phyloP scores from a whole-genome alignment of 257 asterid species.

The Jasminum sambac region DNA sequence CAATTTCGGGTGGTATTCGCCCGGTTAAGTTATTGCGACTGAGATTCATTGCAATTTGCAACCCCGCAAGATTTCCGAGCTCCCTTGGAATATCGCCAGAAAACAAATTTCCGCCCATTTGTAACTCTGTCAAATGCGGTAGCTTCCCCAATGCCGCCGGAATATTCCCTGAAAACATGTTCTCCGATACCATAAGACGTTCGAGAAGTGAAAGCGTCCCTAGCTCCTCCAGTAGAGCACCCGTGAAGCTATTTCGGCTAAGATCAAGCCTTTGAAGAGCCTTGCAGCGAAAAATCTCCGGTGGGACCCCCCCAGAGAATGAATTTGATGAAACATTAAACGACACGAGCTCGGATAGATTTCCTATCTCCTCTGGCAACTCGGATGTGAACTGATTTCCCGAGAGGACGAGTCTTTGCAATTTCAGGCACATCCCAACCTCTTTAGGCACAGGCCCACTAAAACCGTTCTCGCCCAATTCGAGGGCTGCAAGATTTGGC shows the following conservation, averaged over 20 bases:
- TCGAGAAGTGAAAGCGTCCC: slow-evolving; percentile 81
- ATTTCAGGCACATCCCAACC: slow-evolving; percentile 56
- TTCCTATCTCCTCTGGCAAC: slow-evolving; percentile 72
- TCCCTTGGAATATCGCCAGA: slow-evolving; percentile 80
- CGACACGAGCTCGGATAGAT: slow-evolving; percentile 65
- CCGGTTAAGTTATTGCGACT: slow-evolving; percentile 77
- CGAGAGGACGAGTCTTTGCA: slow-evolving; percentile 87
- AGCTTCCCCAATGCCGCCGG: slow-evolving; percentile 77
- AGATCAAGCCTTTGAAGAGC: slow-evolving; percentile 86
- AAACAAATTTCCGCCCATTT: slow-evolving; percentile 76
- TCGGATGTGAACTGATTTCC: slow-evolving; percentile 60
- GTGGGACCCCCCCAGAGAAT: slow-evolving; percentile 60
- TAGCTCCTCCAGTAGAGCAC: slow-evolving; percentile 53
- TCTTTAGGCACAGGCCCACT: slow-evolving; percentile 67
- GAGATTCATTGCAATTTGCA: slow-evolving; percentile 85
- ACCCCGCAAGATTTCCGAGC: slow-evolving; percentile 65
- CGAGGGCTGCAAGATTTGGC: slow-evolving; percentile 71
- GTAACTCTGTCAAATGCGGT: slow-evolving; percentile 85
- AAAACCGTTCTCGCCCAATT: slow-evolving; percentile 71
- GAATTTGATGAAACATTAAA: slow-evolving; percentile 70
- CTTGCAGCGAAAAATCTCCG: slow-evolving; percentile 62
- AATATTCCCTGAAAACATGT: slow-evolving; percentile 62
- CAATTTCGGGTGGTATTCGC: slow-evolving; percentile 74
- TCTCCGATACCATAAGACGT: slow-evolving; percentile 68
- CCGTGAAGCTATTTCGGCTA: slow-evolving; percentile 62